Base-by-base conservation (phyloP, 2,329 filamentous ascomycete genomes). In the Colletotrichum echinochloae region DNA sequence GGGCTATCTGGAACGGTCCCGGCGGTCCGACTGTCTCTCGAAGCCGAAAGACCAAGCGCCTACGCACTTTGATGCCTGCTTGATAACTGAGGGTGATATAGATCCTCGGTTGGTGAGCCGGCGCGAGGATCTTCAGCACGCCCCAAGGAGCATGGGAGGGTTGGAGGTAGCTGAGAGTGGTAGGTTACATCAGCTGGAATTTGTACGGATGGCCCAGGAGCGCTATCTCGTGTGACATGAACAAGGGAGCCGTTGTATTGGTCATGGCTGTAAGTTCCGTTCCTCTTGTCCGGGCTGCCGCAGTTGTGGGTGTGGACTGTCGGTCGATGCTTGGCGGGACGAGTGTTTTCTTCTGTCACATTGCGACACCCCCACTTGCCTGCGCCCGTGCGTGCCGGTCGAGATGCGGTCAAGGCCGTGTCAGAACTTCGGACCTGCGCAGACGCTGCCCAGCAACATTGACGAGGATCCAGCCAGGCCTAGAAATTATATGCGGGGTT, bases 91-190 rank as follows among this genome's bases (percentile, higher is more conserved):
- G 35, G 39, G 59, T 68, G 26, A 54, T 71, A 71, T 68, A 68
- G 68, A 71, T 71, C 37, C 57, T 71, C 68, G 68, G 68, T 59
- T 46, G 54, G 46, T 46, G 68, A 71, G 65, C 68, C 64, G 68
- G 52, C 26, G 64, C 56, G 33, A 54, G 39, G 64, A 68, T 68
- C 52, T 48, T 52, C 68, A 71, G 57, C 49, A 56, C 49, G 46
- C 33, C 44, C 28, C 18, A 61, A 44, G 23, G 59, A 51, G 35
- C 11, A 11, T 48, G 23, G 18, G 23, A 39, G 56, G 41, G 55
- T 54, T 33, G 59, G 41, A 56, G 61, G 18, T 41, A 39, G 57
- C 57, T 55, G 33, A 71, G 64, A 68, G 51, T 46, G 68, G 57
- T 68, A 68, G 68, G 68, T 71, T 56, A 33, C 52, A 67, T 62